Evolutionary conservation across 2,329 filamentous ascomycete genomes (phyloP), one percentile per base, ranked within the genome.

Genomic region (Trichothecium sympodiale): DNA sequence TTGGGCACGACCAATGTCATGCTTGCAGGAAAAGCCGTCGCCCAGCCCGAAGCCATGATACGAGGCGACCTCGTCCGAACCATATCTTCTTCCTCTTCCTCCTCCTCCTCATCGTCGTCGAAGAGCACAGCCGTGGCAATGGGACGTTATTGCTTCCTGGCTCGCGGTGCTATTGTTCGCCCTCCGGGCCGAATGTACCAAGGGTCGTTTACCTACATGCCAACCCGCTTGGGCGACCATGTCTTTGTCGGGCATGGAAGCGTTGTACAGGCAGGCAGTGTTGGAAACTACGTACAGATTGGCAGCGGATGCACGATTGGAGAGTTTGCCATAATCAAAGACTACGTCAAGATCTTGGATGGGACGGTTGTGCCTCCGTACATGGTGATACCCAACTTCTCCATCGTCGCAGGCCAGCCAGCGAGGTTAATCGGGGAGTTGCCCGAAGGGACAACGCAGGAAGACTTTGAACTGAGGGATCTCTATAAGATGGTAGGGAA

Each of bases 1-100:
- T 83, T 94, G 52, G 91, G 91, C 50, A 95, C 89, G 16, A 87
- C 94, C 49, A 94, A 96, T 62, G 96, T 98, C 61, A 94, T 94
- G 60, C 81, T 98, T 2, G 91, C 87, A 47, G 91, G 91, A 43
- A 94, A 86, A 61, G 94, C 88, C 1, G 86, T 96, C 43, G 94
- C 98, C 53, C 87, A 94, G 69, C 82, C 87, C 43, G 88, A 94
- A 53, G 89, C 87, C 49, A 87, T 91, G 60, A 86, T 98, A 53
- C 81, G 91, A 33, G 91, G 89, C 31, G 91, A 98, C 53, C 74
- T 98, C 14, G 72, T 81, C 30, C 74, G 68, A 36, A 77, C 69
- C 7, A 65, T 61, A 8, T 62, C 67, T 3, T 52, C 66, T 2
- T 56, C 63, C 2, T 61, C 62, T 6, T 50, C 58, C n/a, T 13